These are phyloP conservation scores for Rhizopus delemar DNA, from an alignment of 371 early-diverging fungal species.

Conservation along the genomic window DNA sequence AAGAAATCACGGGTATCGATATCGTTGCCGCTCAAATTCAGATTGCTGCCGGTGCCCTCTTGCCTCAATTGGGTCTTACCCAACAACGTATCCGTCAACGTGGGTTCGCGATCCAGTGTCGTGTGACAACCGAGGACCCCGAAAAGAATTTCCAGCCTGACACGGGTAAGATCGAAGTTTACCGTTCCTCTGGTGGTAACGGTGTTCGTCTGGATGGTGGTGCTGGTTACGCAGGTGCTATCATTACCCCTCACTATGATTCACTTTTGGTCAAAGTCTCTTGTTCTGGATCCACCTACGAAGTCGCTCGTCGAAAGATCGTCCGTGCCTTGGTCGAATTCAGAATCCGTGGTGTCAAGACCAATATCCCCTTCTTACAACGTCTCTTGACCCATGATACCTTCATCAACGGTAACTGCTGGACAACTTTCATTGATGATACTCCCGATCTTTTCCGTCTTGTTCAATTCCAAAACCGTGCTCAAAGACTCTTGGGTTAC, in stretches of 20 bases:
- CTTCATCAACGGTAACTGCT: slow-evolving; percentile 77
- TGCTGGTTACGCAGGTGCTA: slow-evolving; percentile 84
- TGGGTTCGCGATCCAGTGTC: slow-evolving; percentile 92
- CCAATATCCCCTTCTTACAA: slow-evolving; percentile 93
- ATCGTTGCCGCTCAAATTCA: slow-evolving; percentile 90
- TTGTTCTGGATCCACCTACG: slow-evolving; percentile 82
- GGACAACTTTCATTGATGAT: slow-evolving; percentile 98
- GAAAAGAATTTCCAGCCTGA: slow-evolving; percentile 90
- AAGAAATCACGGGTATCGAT: slow-evolving; percentile 94
- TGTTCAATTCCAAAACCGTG: slow-evolving; percentile 78
- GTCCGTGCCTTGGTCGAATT: slow-evolving; percentile 89
- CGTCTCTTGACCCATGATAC: slow-evolving; percentile 79
- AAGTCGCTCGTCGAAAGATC: slow-evolving; percentile 85
- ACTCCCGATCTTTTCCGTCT: slow-evolving; percentile 84
- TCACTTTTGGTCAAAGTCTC: slow-evolving; percentile 94
- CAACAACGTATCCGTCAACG: slow-evolving; percentile 80
- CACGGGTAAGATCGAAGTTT: slow-evolving; percentile 91
- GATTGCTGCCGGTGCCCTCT: slow-evolving; percentile 85
- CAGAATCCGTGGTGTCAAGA: slow-evolving; percentile 95
- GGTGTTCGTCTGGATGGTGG: slow-evolving; percentile 94
- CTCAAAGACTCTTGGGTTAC: slow-evolving; percentile 84
- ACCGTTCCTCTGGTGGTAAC: slow-evolving; percentile 85
- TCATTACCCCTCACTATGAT: slow-evolving; percentile 95
- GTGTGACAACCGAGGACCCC: slow-evolving; percentile 95
- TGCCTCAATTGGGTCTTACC: slow-evolving; percentile 79